Conservation (phyloP, 768 basidiomycete genomes). For the Chalciporus piperatus region DNA sequence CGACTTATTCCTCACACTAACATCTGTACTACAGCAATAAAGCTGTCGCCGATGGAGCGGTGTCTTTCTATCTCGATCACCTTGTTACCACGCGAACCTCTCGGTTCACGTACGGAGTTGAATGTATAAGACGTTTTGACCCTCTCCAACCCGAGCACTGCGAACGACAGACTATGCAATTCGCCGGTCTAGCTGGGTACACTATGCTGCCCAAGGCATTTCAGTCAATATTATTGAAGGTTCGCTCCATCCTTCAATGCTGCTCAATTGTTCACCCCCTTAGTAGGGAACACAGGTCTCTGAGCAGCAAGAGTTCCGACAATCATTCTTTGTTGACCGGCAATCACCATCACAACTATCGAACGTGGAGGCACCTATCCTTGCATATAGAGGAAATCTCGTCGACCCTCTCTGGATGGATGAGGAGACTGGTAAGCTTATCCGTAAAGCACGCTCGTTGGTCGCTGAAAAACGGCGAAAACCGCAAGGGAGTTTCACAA, state of each 20-base stretch:
- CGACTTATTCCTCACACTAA: not conserved
- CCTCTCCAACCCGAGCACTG: conserved; percentile 34
- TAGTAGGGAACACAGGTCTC: conserved; percentile 15
- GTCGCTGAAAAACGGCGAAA: too few species aligned
- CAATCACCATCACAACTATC: not conserved
- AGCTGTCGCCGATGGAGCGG: conserved; percentile 51
- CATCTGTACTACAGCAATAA: conserved; percentile 30
- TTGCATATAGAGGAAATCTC: conserved; percentile 13
- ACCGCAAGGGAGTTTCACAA: not conserved
- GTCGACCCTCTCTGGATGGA: not conserved
- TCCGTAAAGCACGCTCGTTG: too few species aligned
- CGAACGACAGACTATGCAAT: conserved; percentile 24
- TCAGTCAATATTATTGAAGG: conserved; percentile 34
- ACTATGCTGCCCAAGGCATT: conserved; percentile 34
- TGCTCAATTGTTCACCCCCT: not conserved
- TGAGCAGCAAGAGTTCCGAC: conserved; percentile 20
- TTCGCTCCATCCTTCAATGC: conserved; percentile 2
- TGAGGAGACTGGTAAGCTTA: not conserved
- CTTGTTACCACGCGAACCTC: conserved; percentile 45
- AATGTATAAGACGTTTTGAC: conserved; percentile 29
- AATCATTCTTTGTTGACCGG: not conserved
- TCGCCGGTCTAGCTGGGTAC: conserved; percentile 25
- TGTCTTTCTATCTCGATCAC: conserved; percentile 40
- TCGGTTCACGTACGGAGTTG: conserved; percentile 38
- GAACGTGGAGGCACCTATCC: not conserved